A percentile compares a stretch with the other conserved stretches of the same genome.
phyloP scores from a whole-genome alignment of 495 filamentous ascomycete species.

The Platismatia glauca region DNA sequence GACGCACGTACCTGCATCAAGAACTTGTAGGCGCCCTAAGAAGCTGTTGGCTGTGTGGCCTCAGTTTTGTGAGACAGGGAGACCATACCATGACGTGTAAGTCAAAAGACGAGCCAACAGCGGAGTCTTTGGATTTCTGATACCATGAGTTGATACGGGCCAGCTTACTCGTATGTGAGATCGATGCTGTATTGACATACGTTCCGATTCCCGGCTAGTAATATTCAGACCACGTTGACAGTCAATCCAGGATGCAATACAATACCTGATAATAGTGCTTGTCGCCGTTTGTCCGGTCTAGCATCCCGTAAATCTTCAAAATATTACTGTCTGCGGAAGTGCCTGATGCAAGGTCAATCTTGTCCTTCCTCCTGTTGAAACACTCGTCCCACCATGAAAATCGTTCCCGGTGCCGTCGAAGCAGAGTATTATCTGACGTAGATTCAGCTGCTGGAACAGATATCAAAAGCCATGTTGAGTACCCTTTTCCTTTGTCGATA shows the following conservation, averaged over 20 bases:
- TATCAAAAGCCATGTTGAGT: neutral
- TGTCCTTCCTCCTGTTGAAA: neutral
- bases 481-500: conserved; percentile 20
- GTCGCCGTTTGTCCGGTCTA: conserved; percentile 45
- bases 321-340: conserved; percentile 81
- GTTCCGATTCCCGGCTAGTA: conserved; percentile 70
- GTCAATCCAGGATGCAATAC: neutral
- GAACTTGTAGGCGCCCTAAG: conserved; percentile 79
- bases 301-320: conserved; percentile 69
- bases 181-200: conserved; percentile 56
- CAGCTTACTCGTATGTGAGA: conserved; percentile 55
- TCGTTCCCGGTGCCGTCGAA: conserved; percentile 90
- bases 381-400: conserved; percentile 50
- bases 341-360: conserved; percentile 40
- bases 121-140: conserved; percentile 74
- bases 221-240: conserved; percentile 34
- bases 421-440: conserved; percentile 61
- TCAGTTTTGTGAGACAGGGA: neutral
- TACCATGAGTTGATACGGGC: conserved; percentile 67
- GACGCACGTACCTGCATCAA: conserved; percentile 50
- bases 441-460: conserved; percentile 20
- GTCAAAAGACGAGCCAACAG: conserved; percentile 74
- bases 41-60: neutral
- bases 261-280: conserved; percentile 54
- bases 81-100: conserved; percentile 43